Evolutionary conservation across 1,139 yeast genomes (phyloP).

Genomic region (Saccharomycopsis phalli): DNA sequence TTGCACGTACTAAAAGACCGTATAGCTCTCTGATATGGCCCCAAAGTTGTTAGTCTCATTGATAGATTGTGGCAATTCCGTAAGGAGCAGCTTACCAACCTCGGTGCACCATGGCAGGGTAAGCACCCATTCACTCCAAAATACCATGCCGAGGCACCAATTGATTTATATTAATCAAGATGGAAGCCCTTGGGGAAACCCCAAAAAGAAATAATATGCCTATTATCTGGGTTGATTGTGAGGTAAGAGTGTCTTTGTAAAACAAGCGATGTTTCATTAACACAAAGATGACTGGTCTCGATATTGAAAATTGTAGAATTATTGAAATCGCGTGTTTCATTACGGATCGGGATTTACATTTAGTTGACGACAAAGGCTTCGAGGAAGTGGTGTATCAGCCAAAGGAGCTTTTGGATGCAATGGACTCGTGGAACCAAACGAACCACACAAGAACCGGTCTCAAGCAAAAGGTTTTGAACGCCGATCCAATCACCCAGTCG

Average conservation of each 20-base stretch:
- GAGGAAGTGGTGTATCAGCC: conserved; percentile 77
- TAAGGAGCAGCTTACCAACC: no score
- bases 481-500: conserved; percentile 36
- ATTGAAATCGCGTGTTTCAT: conserved; percentile 88
- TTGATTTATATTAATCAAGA: no score
- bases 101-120: no score
- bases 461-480: conserved; percentile 54
- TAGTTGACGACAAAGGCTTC: conserved; percentile 61
- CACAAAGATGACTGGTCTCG: conserved; percentile 83
- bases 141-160: no score
- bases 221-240: conserved; percentile 83
- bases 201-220: no score
- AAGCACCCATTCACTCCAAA: no score
- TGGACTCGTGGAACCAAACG: conserved; percentile 80
- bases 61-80: no score
- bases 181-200: no score
- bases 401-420: conserved; percentile 50
- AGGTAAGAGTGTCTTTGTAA: conserved; percentile 24
- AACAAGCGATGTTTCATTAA: neutral
- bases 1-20: neutral
- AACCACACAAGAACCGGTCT: conserved; percentile 80
- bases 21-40: no score
- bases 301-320: conserved; percentile 61
- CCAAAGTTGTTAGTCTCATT: no score
- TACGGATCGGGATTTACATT: conserved; percentile 70